These are phyloP conservation scores for Achlya hypogyna DNA, from an alignment of 352 stramenopile species.

Conservation along the genomic window DNA sequence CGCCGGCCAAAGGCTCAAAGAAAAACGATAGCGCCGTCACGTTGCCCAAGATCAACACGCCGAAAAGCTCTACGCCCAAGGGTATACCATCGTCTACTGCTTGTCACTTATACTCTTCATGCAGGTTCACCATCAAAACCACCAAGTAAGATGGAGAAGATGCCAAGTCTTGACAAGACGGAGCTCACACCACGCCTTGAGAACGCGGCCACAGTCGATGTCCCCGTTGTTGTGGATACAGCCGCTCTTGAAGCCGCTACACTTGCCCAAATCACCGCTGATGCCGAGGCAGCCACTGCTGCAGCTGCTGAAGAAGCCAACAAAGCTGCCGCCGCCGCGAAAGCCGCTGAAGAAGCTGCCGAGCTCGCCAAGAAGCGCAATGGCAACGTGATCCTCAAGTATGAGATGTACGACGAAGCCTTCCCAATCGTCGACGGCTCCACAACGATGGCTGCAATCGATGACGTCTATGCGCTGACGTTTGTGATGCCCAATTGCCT, in stretches of 20 bases:
- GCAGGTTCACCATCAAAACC: not conserved
- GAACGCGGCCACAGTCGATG: too few relatives aligned
- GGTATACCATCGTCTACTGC: not conserved
- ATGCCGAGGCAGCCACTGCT: not conserved
- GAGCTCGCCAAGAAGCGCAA: slow-evolving; percentile 39
- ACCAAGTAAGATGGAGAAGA: not conserved
- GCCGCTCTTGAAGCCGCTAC: not conserved
- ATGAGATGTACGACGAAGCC: slow-evolving; percentile 82
- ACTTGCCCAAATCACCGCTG: not conserved
- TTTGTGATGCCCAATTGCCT: slow-evolving; percentile 85
- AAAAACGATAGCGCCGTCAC: not conserved
- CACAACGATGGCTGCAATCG: slow-evolving; percentile 60
- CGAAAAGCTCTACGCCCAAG: not conserved
- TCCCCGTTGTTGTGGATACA: too few relatives aligned
- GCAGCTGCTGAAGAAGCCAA: not conserved
- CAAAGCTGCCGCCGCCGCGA: not conserved
- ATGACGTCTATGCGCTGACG: slow-evolving; percentile 81
- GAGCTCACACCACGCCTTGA: not conserved
- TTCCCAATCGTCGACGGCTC: slow-evolving; percentile 71
- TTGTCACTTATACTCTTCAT: not conserved
- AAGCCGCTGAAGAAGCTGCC: slow-evolving; percentile 22
- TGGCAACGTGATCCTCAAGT: slow-evolving; percentile 67
- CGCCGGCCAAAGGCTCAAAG: not conserved
- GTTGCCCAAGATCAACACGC: not conserved
- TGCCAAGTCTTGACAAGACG: slow-evolving; percentile 1